phyloP scores from a whole-genome alignment of 371 early-diverging fungal species.

The Chytridiales sp. region DNA sequence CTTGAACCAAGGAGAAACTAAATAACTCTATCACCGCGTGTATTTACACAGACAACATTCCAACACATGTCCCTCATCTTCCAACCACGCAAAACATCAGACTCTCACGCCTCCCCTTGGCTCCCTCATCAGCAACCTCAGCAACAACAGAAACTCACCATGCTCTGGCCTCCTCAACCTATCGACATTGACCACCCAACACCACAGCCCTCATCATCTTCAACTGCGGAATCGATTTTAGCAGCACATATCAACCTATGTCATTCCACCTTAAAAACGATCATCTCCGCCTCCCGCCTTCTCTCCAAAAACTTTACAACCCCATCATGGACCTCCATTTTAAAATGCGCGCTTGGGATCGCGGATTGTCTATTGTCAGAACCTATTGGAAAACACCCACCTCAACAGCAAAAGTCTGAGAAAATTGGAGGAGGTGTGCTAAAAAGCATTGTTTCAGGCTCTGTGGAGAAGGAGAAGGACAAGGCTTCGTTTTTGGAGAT shows the following conservation, averaged over 20 bases:
- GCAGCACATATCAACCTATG: slow-evolving; percentile 66
- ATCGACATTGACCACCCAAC: no score
- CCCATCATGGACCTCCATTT: slow-evolving; percentile 73
- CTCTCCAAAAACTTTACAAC: slow-evolving; percentile 55
- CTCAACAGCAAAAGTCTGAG: neutral
- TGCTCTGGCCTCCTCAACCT: neutral
- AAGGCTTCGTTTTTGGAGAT: slow-evolving; percentile 19
- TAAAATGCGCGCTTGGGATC: slow-evolving; percentile 63
- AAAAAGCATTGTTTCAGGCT: neutral
- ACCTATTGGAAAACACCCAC: neutral
- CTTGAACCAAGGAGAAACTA: neutral
- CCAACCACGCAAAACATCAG: slow-evolving; percentile 48
- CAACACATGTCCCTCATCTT: slow-evolving; percentile 74
- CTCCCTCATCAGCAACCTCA: no score
- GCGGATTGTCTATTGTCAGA: slow-evolving; percentile 19
- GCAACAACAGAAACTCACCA: no score
- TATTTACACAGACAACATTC: slow-evolving; percentile 64
- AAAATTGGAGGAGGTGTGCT: neutral
- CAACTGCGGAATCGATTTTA: slow-evolving; percentile 16
- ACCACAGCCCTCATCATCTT: neutral
- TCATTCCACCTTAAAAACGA: slow-evolving; percentile 64
- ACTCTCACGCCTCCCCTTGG: neutral
- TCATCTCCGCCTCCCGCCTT: slow-evolving; percentile 64
- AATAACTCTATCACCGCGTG: slow-evolving; percentile 33
- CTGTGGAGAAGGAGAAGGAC: slow-evolving; percentile 4